Base-by-base conservation (phyloP, 2,329 filamentous ascomycete genomes). In the Colletotrichum truncatum region DNA sequence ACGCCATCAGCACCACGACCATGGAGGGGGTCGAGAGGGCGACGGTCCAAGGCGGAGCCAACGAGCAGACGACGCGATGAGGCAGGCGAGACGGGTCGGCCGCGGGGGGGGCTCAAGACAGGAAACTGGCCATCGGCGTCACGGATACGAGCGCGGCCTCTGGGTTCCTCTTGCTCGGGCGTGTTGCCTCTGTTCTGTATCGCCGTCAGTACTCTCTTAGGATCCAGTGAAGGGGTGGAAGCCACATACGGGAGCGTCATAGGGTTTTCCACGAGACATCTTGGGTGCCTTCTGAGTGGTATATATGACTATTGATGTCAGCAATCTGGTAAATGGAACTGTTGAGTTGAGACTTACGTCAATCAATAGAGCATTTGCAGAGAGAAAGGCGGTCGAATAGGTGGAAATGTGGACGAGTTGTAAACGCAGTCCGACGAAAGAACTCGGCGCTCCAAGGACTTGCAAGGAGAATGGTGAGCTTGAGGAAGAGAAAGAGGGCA, bases 71-170 rank as follows among this genome's bases (percentile, higher is more conserved):
- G n/a, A n/a, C n/a, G n/a, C n/a, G n/a, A n/a, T n/a, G n/a, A n/a
- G n/a, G n/a, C n/a, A n/a, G n/a, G n/a, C n/a, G 18, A 26, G 30
- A 10, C 14, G 21, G 23, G 21, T 10, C 41, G 41, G 18, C 8
- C 21, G 8, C 23, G 41, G 41, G 5, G 8, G 21, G 21, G 41
- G 41, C 23, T 41, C 38, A 41, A 9, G n/a, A 9, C n/a, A 9
- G 38, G 38, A 16, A 41, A 1, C 2, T 23, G 18, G 41, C 12
- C 4, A 1, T 49, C 25, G 16, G 12, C 23, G 34, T 16, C 23
- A 12, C 45, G 60, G 12, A 41, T 18, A n/a, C 39, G 51, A 18
- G 51, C 6, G 3, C 60, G 60, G 16, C 60, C 60, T 4, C 61
- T 51, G 10, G 49, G 53, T 36, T 52, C 39, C 26, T 55, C 48